Conservation (phyloP, 2,329 filamentous ascomycete genomes). For the Aspergillus niger region DNA sequence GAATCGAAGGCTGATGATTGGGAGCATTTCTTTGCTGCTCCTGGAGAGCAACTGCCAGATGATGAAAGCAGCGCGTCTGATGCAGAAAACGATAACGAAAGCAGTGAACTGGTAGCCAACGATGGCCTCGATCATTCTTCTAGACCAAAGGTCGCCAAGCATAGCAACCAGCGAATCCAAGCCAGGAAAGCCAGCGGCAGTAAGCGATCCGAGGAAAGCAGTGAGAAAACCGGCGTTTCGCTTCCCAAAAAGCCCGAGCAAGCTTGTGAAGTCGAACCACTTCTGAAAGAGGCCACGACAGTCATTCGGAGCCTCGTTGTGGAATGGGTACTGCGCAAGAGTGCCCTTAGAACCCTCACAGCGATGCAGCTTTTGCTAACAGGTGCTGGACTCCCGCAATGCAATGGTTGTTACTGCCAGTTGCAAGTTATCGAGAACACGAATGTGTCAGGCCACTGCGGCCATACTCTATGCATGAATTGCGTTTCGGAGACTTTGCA, state of each 20-base stretch:
- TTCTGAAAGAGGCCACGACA: slow-evolving; percentile 23
- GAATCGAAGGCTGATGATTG: slow-evolving; percentile 31
- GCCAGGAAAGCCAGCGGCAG: background rate
- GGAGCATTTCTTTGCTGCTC: slow-evolving; percentile 28
- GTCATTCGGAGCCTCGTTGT: slow-evolving; percentile 23
- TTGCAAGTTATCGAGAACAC: slow-evolving; percentile 33
- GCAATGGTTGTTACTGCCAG: slow-evolving; percentile 37
- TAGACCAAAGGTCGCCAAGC: background rate
- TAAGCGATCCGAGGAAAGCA: background rate
- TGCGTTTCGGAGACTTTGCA: slow-evolving; percentile 36
- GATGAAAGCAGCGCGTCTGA: background rate
- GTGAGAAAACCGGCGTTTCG: background rate
- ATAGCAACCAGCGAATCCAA: background rate
- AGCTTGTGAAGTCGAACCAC: slow-evolving; percentile 18
- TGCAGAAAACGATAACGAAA: background rate
- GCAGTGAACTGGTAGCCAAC: background rate
- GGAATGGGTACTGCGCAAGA: slow-evolving; percentile 25
- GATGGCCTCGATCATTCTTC: background rate
- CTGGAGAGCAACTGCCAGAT: background rate
- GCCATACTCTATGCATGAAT: slow-evolving; percentile 52
- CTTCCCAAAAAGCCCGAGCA: slow-evolving; percentile 19
- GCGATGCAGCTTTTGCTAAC: slow-evolving; percentile 25
- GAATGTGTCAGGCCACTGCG: slow-evolving; percentile 52
- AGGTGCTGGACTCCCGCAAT: slow-evolving; percentile 20
- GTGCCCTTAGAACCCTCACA: slow-evolving; percentile 29